A percentile compares a stretch with the other conserved stretches of the same genome.
phyloP scores from a whole-genome alignment of 140 eudicot genomes.

The Cichorium intybus region DNA sequence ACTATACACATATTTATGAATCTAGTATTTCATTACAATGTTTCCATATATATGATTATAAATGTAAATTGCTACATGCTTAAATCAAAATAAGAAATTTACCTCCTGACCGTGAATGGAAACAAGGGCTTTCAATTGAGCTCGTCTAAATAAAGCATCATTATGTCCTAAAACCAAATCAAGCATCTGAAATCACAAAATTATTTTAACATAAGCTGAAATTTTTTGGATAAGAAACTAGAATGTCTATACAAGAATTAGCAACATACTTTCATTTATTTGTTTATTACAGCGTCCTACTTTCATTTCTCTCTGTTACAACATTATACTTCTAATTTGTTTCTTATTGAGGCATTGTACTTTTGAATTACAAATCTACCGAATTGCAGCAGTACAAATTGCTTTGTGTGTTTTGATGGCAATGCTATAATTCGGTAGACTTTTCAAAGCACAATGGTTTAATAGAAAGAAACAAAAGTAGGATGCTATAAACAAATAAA shows the following conservation, averaged over 20 bases:
- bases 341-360: too few relatives aligned
- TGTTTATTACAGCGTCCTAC: neutral
- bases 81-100: constrained; percentile 16
- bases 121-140: constrained; percentile 96
- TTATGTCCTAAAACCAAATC: constrained; percentile 86
- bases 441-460: too few relatives aligned
- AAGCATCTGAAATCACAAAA: constrained; percentile 58
- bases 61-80: neutral
- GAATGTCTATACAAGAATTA: too few relatives aligned
- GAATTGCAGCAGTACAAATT: neutral
- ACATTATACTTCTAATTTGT: neutral
- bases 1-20: too few relatives aligned
- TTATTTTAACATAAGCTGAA: constrained; percentile 3
- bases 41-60: neutral
- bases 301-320: too few relatives aligned
- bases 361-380: too few relatives aligned
- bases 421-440: neutral
- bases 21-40: neutral
- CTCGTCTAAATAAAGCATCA: constrained; percentile 90
- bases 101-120: constrained; percentile 96
- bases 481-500: neutral
- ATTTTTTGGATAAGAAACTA: neutral
- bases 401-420: constrained; percentile 7
- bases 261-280: neutral
- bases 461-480: neutral